These are phyloP conservation scores for Candida sphagnicola DNA, from an alignment of 805 yeast genomes.

Conservation along the genomic window DNA sequence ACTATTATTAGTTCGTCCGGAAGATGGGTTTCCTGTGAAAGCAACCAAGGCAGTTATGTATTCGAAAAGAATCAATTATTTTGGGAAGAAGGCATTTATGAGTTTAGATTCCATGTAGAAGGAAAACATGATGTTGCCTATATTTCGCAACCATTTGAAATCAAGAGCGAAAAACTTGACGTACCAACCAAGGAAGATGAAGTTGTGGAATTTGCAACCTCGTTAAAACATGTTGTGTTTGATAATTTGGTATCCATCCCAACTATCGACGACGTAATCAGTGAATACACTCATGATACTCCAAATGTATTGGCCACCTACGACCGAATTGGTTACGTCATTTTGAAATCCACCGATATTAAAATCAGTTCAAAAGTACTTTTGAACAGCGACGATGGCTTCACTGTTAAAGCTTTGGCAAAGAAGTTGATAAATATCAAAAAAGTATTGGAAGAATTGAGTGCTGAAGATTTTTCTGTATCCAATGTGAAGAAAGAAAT, in stretches of 20 bases:
- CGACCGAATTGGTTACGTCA: constrained; percentile 21
- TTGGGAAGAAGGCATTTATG: constrained; percentile 71
- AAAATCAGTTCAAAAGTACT: constrained; percentile 36
- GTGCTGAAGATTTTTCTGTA: constrained; percentile 12
- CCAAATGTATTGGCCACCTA: constrained; percentile 28
- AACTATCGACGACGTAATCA: constrained; percentile 24
- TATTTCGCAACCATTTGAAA: constrained; percentile 63
- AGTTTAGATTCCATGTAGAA: constrained; percentile 65
- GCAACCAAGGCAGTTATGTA: constrained; percentile 40
- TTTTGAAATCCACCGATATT: constrained; percentile 32
- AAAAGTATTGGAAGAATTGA: constrained; percentile 33
- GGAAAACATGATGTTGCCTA: constrained; percentile 68
- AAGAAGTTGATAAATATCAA: constrained; percentile 31
- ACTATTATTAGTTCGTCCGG: constrained; percentile 63
- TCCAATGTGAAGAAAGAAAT: constrained; percentile 10
- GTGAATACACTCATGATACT: constrained; percentile 19
- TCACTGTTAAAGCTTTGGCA: constrained; percentile 26
- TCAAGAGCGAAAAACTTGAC: constrained; percentile 39
- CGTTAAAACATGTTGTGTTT: constrained; percentile 28
- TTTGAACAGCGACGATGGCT: constrained; percentile 20
- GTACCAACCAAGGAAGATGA: constrained; percentile 27
- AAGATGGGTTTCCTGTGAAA: constrained; percentile 49
- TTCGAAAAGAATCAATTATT: constrained; percentile 48
- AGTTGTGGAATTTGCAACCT: constrained; percentile 25
- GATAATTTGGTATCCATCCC: constrained; percentile 25